Evolutionary conservation across 768 basidiomycete genomes (phyloP).

Genomic region (Melanogaster broomeanus): DNA sequence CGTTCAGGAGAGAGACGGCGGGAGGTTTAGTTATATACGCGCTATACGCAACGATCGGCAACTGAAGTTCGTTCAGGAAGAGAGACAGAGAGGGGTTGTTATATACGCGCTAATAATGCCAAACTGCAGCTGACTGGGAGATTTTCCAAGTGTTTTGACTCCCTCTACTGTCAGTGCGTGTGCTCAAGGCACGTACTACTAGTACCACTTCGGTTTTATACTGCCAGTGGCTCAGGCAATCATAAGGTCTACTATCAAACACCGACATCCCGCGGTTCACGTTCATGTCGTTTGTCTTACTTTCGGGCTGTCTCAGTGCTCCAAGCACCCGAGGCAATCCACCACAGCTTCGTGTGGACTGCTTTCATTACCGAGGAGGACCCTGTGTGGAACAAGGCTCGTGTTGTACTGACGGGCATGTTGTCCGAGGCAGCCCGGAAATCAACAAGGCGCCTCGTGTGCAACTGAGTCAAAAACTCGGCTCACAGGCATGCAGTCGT

Average conservation of each 20-base stretch:
- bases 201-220: conserved; percentile 22
- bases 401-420: too few relatives aligned
- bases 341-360: conserved; percentile 8
- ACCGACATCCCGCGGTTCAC: not conserved
- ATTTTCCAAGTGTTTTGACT: too few relatives aligned
- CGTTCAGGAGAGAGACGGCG: not conserved
- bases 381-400: conserved; percentile 6
- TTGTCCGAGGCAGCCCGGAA: not conserved
- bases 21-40: conserved; percentile 10
- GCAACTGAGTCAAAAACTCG: not conserved
- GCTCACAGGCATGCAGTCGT: not conserved
- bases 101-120: too few relatives aligned
- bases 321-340: not conserved
- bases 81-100: too few relatives aligned
- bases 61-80: too few relatives aligned
- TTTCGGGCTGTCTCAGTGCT: not conserved
- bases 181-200: conserved; percentile 19
- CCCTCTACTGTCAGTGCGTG: conserved; percentile 9
- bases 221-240: too few relatives aligned
- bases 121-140: too few relatives aligned
- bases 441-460: conserved; percentile 5
- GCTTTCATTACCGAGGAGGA: not conserved
- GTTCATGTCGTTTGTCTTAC: not conserved
- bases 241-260: not conserved
- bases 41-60: too few relatives aligned